These are phyloP conservation scores for Cordyceps sp. DNA, from an alignment of 2,329 filamentous ascomycete species.

Conservation along the genomic window DNA sequence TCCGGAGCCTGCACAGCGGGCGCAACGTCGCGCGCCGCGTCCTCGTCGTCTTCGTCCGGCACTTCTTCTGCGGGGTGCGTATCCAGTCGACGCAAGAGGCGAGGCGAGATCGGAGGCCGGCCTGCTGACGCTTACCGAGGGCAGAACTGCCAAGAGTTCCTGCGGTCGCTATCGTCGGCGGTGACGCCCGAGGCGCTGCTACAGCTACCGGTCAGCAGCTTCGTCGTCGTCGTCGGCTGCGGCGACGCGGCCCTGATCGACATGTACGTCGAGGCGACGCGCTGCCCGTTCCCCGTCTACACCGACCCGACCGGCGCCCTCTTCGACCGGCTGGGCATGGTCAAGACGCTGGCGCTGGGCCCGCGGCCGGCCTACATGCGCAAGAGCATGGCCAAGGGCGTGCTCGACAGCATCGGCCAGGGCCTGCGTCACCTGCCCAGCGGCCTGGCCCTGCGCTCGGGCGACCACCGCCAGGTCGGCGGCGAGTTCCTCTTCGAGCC, in stretches of 20 bases:
- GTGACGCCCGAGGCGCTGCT: slow-evolving; percentile 35
- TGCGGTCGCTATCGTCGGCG: slow-evolving; percentile 42
- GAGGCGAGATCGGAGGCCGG: not conserved
- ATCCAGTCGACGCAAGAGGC: not conserved
- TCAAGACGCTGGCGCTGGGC: slow-evolving; percentile 44
- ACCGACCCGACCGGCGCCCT: slow-evolving; percentile 54
- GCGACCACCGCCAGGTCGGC: slow-evolving; percentile 52
- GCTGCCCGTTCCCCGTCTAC: slow-evolving; percentile 59
- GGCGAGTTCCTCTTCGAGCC: slow-evolving; percentile 67
- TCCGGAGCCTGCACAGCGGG: slow-evolving; percentile 45
- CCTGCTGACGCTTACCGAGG: not conserved
- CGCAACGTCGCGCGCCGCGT: slow-evolving; percentile 37
- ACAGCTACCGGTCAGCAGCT: slow-evolving; percentile 36
- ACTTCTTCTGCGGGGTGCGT: slow-evolving; percentile 61
- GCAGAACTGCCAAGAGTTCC: slow-evolving; percentile 62
- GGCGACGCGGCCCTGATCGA: slow-evolving; percentile 52
- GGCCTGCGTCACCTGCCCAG: slow-evolving; percentile 38
- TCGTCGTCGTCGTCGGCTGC: slow-evolving; percentile 56
- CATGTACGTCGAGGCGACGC: slow-evolving; percentile 44
- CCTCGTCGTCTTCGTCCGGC: slow-evolving; percentile 57
- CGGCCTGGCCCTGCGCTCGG: slow-evolving; percentile 44
- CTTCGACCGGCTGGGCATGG: slow-evolving; percentile 54
- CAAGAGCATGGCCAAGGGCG: slow-evolving; percentile 31
- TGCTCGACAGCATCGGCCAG: slow-evolving; percentile 38
- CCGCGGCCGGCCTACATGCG: slow-evolving; percentile 46